Evolutionary conservation across 1,284 basidiomycete genomes (phyloP).

Genomic region (Heterobasidion occidentale): DNA sequence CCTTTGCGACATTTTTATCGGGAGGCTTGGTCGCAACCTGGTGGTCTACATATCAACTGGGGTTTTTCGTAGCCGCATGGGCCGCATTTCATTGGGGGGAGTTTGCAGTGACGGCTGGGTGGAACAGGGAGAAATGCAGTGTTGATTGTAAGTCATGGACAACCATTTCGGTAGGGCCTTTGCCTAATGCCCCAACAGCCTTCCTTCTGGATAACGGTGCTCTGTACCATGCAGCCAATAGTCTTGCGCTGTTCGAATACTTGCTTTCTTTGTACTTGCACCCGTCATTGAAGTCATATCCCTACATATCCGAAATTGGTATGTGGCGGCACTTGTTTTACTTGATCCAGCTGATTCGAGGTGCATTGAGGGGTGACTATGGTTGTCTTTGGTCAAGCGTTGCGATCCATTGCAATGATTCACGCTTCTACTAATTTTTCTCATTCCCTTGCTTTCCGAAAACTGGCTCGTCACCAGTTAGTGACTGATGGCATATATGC

Average conservation of each 20-base stretch:
- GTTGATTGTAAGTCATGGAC: constrained; percentile 72
- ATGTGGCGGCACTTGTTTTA: constrained; percentile 10
- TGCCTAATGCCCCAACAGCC: constrained; percentile 37
- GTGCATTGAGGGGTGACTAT: constrained; percentile 48
- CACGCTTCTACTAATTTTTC: constrained; percentile 92
- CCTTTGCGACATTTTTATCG: constrained; percentile 36
- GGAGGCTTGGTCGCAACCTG: constrained; percentile 40
- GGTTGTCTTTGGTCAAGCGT: constrained; percentile 64
- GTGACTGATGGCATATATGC: constrained; percentile 84
- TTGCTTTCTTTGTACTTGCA: constrained; percentile 62
- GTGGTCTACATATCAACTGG: constrained; percentile 74
- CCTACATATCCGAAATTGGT: constrained; percentile 54
- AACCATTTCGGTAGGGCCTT: neutral
- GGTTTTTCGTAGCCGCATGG: constrained; percentile 78
- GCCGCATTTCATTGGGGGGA: constrained; percentile 90
- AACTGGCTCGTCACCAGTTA: constrained; percentile 67
- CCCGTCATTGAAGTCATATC: constrained; percentile 48
- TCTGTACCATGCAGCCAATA: constrained; percentile 84
- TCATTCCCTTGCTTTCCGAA: constrained; percentile 75
- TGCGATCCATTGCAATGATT: constrained; percentile 92
- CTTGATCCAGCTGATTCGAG: neutral
- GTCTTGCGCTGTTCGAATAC: constrained; percentile 76
- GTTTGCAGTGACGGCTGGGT: constrained; percentile 92
- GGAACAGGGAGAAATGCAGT: constrained; percentile 89
- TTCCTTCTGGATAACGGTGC: constrained; percentile 90